A percentile compares a stretch with the other conserved stretches of the same genome.
Evolutionary conservation across 78 protist genomes (phyloP).

Genomic region (Guillardia theta): DNA sequence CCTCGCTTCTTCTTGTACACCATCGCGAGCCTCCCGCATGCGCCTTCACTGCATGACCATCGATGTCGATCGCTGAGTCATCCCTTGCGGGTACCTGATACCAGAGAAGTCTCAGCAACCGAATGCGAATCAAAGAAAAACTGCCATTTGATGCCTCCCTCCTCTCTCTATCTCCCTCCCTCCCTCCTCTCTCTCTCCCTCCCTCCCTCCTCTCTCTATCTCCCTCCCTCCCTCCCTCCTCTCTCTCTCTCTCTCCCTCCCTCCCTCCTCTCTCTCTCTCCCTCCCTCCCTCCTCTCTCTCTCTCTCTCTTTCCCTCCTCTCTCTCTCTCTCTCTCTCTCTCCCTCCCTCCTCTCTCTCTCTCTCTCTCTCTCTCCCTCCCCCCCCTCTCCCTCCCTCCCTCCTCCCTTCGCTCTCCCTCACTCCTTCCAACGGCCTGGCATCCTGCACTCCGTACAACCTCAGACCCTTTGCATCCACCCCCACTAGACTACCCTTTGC

Average conservation of each 20-base stretch:
- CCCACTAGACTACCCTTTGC: not conserved
- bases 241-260: not conserved
- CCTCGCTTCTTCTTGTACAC: not conserved
- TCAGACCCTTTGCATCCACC: not conserved
- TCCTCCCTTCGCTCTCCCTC: not conserved
- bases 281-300: not conserved
- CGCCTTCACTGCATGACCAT: too few relatives aligned
- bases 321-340: not conserved
- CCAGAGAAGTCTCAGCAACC: not conserved
- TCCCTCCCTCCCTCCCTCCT: not conserved
- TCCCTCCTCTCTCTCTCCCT: not conserved
- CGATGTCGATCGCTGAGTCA: too few relatives aligned
- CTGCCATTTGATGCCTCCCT: not conserved
- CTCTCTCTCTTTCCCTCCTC: not conserved
- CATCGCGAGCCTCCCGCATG: too few relatives aligned
- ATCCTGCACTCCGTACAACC: not conserved
- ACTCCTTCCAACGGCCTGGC: too few relatives aligned
- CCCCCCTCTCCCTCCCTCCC: not conserved
- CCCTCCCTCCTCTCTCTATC: not conserved
- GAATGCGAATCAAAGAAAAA: not conserved
- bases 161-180: not conserved
- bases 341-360: not conserved
- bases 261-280: not conserved
- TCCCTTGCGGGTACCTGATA: not conserved
- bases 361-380: not conserved